Conservation (phyloP, 805 yeast species). For the Vanderwaltozyma yarrowii region DNA sequence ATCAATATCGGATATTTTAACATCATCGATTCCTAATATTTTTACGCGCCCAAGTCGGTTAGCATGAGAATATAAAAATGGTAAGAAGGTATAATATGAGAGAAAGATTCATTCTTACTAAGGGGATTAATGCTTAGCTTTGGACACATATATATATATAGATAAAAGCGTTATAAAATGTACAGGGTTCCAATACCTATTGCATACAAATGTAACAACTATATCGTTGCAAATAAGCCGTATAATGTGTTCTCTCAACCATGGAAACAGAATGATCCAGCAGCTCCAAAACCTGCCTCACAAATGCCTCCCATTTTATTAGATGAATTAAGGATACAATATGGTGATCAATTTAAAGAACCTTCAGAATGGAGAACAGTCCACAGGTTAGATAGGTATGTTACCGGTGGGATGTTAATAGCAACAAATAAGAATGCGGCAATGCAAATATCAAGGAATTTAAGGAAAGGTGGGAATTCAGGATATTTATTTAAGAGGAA, state of each 20-base stretch:
- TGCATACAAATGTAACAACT: conserved; percentile 13
- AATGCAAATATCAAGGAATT: conserved; percentile 24
- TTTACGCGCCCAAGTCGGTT: conserved; percentile 3
- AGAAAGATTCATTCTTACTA: too few relatives aligned
- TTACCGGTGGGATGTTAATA: conserved; percentile 33
- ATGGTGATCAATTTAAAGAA: background rate
- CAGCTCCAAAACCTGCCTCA: too few relatives aligned
- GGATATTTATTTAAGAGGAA: conserved; percentile 29
- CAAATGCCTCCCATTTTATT: conserved; percentile 9
- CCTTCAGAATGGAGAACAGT: conserved; percentile 20
- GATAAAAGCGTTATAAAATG: too few relatives aligned
- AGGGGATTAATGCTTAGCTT: too few relatives aligned
- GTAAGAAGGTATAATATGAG: background rate
- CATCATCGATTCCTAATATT: too few relatives aligned
- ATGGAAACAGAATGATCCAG: conserved; percentile 10
- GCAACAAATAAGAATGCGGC: conserved; percentile 29
- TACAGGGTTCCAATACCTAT: too few relatives aligned
- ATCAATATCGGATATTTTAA: too few relatives aligned
- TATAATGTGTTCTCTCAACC: conserved; percentile 29
- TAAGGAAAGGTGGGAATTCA: conserved; percentile 28
- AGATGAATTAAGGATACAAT: conserved; percentile 10
- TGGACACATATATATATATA: too few relatives aligned
- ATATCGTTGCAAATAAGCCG: conserved; percentile 30
- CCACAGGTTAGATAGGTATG: conserved; percentile 32
- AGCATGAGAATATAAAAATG: too few relatives aligned